A percentile compares a stretch with the other conserved stretches of the same genome.
phyloP scores from a whole-genome alignment of 2,329 filamentous ascomycete species.

The Chalara sp. region DNA sequence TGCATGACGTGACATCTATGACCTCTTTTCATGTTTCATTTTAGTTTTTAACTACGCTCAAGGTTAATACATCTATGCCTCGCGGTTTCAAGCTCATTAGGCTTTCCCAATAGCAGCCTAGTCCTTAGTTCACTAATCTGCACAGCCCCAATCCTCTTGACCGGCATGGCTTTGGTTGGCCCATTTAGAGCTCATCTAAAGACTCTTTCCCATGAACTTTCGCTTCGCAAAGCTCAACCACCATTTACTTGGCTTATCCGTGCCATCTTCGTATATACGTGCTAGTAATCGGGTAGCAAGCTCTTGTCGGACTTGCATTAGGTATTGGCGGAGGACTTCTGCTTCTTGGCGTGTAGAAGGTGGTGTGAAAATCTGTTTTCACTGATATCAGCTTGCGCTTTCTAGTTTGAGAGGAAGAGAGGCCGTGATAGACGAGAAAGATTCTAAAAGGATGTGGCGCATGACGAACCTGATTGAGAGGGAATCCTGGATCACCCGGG shows the following conservation, averaged over 20 bases:
- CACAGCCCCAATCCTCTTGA: too few species aligned
- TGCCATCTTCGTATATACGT: constrained; percentile 78
- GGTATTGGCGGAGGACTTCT: constrained; percentile 80
- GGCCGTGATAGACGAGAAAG: background rate
- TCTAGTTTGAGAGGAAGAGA: background rate
- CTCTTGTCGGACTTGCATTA: constrained; percentile 90
- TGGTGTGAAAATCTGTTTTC: constrained; percentile 73
- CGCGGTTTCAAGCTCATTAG: too few species aligned
- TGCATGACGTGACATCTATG: too few species aligned
- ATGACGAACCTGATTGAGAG: constrained; percentile 70
- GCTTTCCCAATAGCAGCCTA: too few species aligned
- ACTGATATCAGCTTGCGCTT: background rate
- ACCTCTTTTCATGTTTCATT: too few species aligned
- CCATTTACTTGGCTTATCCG: constrained; percentile 71
- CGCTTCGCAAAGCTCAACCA: constrained; percentile 99
- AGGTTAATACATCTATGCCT: too few species aligned
- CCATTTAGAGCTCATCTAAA: constrained; percentile 29
- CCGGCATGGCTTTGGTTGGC: too few species aligned
- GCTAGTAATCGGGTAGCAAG: constrained; percentile 75
- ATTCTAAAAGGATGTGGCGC: background rate
- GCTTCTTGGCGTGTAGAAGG: constrained; percentile 83
- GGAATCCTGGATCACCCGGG: constrained; percentile 87
- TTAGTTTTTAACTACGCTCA: too few species aligned
- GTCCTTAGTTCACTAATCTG: background rate
- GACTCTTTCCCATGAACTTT: constrained; percentile 97